A percentile compares a stretch with the other conserved stretches of the same genome.
Conservation (phyloP, 148 eudicot species). For the Silene conica region DNA sequence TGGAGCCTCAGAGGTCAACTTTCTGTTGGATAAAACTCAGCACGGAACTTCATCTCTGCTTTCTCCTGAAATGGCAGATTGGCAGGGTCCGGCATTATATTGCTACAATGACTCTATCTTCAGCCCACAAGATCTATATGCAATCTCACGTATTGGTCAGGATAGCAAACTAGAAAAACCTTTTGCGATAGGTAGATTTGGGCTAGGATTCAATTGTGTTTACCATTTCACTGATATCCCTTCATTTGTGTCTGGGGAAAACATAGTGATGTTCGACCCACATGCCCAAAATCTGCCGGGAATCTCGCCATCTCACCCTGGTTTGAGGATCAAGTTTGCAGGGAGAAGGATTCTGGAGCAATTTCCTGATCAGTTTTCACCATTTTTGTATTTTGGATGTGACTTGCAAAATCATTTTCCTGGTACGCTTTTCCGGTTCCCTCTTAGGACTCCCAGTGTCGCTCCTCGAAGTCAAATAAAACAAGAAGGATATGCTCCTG, state of each 20-base stretch:
- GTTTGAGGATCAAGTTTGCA: constrained; percentile 83
- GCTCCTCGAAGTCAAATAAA: constrained; percentile 95
- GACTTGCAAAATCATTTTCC: constrained; percentile 83
- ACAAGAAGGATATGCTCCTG: constrained; percentile 80
- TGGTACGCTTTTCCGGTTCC: constrained; percentile 97
- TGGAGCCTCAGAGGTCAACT: constrained; percentile 81
- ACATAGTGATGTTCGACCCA: constrained; percentile 97
- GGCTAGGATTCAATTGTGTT: constrained; percentile 96
- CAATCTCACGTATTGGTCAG: constrained; percentile 98
- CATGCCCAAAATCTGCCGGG: constrained; percentile 98
- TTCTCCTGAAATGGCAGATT: constrained; percentile 98
- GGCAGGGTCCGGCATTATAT: constrained; percentile 99
- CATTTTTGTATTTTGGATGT: constrained; percentile 90
- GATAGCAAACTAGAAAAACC: constrained; percentile 97
- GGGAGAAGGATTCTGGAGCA: constrained; percentile 87
- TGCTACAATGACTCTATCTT: constrained; percentile 93
- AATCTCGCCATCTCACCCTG: constrained; percentile 96
- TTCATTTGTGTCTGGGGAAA: constrained; percentile 94
- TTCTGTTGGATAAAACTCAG: constrained; percentile 88
- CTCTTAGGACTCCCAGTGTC: constrained; percentile 63
- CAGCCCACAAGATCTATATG: constrained; percentile 87
- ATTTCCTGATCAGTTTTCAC: constrained; percentile 99
- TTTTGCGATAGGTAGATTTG: constrained; percentile 97
- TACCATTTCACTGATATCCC: constrained; percentile 97
- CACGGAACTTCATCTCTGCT: constrained; percentile 95